Evolutionary conservation across 495 filamentous ascomycete species (phyloP).

Genomic region (Penicillium pancosmium): DNA sequence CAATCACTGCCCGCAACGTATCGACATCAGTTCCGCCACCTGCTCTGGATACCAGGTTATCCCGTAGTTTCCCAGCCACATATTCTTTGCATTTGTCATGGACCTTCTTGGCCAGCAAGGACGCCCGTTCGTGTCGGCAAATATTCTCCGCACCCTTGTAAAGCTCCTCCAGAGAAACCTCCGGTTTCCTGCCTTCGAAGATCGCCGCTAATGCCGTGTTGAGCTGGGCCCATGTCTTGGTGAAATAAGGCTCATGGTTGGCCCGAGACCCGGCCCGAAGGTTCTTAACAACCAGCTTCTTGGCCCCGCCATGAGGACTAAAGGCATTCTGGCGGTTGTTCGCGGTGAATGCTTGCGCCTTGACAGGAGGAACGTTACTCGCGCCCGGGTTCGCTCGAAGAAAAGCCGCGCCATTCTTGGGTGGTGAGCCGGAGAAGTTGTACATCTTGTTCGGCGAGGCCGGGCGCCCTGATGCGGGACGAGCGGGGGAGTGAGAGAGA

Average conservation of each 20-base stretch:
- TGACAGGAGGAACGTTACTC: slow-evolving; percentile 16
- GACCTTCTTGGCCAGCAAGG: slow-evolving; percentile 64
- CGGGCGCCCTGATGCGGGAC: slow-evolving; percentile 16
- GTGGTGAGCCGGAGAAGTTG: slow-evolving; percentile 45
- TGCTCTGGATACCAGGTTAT: slow-evolving; percentile 51
- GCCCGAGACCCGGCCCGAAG: slow-evolving; percentile 60
- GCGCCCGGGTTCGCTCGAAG: slow-evolving; percentile 27
- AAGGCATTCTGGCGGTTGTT: slow-evolving; percentile 40
- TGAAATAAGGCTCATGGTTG: slow-evolving; percentile 71
- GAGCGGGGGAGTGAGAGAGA: slow-evolving; percentile 36
- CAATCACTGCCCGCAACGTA: slow-evolving; percentile 63
- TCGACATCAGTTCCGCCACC: slow-evolving; percentile 59
- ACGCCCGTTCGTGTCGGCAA: slow-evolving; percentile 73
- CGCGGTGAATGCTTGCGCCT: slow-evolving; percentile 31
- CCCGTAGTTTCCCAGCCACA: slow-evolving; percentile 59
- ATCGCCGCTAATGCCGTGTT: slow-evolving; percentile 71
- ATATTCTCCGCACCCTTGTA: slow-evolving; percentile 90
- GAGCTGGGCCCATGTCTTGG: slow-evolving; percentile 69
- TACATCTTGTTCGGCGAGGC: slow-evolving; percentile 48
- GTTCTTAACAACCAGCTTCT: slow-evolving; percentile 87
- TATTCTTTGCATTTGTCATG: slow-evolving; percentile 63
- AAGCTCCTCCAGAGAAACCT: slow-evolving; percentile 77
- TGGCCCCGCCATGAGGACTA: slow-evolving; percentile 60
- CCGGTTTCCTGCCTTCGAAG: slow-evolving; percentile 63
- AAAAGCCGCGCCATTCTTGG: slow-evolving; percentile 34